Base-by-base conservation (phyloP, 352 stramenopile species). In the Achlya hypogyna region DNA sequence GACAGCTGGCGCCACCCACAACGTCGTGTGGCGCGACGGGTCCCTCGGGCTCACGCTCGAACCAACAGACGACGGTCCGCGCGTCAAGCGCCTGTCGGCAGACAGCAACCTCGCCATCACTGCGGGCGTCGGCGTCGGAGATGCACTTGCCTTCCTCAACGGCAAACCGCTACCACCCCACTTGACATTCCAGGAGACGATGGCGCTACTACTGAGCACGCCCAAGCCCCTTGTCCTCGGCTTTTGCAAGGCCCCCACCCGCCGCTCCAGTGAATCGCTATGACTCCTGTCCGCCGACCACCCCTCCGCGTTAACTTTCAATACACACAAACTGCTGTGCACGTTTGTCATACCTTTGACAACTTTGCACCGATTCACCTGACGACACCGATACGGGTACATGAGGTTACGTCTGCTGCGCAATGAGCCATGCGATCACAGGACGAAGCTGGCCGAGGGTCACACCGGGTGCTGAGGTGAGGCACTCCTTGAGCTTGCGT, bases 1-100 rank as follows among this genome's bases (percentile, higher is more conserved):
- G 20, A 43, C 28, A 10, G 32, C 52, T 35, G 34, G 8, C 3
- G 28, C 38, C 5, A 51, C 60, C 32, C 47, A 45, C 51, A 45
- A 43, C 31, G 16, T 67, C 20, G 60, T 67, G 51, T 67, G 60
- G 60, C 60, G 51, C 12, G 60, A 49, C 9, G 60, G 60, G 18
- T 29, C 45, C 25, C 60, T 67, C 22, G 60, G 60, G 4, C 32
- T 67, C 28, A 67, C 60, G 45, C 59, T 67, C 3, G 60, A 59
- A 38, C 49, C 49, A 16, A 29, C 1, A 31, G 28, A 12, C 20
- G 60, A 16, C 1, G 31, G 27, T 1, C 18, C 42, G 16, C 28
- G 31, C 4, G 60, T 67, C 40, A 67, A 67, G 60, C 45, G 60
- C 27, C 16, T 65, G n/a, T 28, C 18, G 60, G 28, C 14, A 20